Evolutionary conservation across 352 stramenopile genomes (phyloP), one percentile per base, ranked within the genome.

Genomic region (Phytophthora podocarpi): DNA sequence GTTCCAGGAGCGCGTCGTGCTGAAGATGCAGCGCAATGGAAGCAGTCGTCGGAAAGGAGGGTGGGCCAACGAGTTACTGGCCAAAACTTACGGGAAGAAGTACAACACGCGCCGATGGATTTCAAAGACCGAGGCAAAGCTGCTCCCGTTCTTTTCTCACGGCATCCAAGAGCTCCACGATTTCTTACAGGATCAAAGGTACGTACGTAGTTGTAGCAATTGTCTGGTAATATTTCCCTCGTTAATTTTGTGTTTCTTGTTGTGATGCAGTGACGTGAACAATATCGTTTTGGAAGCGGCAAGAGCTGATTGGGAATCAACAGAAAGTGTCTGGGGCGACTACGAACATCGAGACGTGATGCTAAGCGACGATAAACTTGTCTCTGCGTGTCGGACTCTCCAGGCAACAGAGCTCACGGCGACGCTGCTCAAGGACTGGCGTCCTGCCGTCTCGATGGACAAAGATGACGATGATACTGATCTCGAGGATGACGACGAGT

Each of bases 61-160:
- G 11, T 91, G 84, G 84, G 36, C 64, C 9, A 89, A 60, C 40
- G 72, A 79, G 9, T 59, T 93, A 24, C 61, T 93, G 23, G 67
- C 64, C 4, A 82, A 87, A 46, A 73, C 74, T 1, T 84, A 87
- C 31, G 76, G 78, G 2, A 80, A 78, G 11, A 80, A 81, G 35
- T 80, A 74, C 27, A 83, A 76, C 3, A 82, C 82, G 20, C 78
- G 80, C 8, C 68, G 82, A 21, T 82, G 62, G 45, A 77, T 93
- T 21, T 82, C 84, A 2, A 86, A 79, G 34, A 67, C 41, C 5
- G 84, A 93, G 41, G 66, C 76, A 5, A 87, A 80, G 45, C 28
- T 87, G 35, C 56, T 93, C 10, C 84, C 84, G 12, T 76, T 84
- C 49, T 89, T 93, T 57, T 76, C 70, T 1, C 78, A 93, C 40